Evolutionary conservation across 1,139 yeast species (phyloP).

Genomic region (Geotrichum histeridarum): DNA sequence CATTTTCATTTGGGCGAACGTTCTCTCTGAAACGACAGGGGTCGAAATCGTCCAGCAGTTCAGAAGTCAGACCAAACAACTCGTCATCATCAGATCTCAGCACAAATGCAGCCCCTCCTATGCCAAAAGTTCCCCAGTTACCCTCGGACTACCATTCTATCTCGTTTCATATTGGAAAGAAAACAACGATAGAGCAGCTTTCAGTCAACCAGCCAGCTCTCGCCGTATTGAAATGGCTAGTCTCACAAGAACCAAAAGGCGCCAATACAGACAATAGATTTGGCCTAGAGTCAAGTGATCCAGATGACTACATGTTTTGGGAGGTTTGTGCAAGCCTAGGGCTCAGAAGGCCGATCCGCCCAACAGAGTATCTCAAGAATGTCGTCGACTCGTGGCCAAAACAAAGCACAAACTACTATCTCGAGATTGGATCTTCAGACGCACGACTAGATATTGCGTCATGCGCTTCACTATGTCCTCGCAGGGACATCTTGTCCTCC

Average conservation of each 20-base stretch:
- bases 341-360: constrained; percentile 14
- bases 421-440: constrained; percentile 28
- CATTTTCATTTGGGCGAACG: not conserved
- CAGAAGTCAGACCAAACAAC: not conserved
- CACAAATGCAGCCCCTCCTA: not conserved
- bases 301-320: constrained; percentile 17
- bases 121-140: not conserved
- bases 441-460: constrained; percentile 29
- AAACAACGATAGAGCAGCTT: not conserved
- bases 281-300: constrained; percentile 5
- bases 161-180: not conserved
- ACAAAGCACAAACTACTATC: constrained; percentile 18
- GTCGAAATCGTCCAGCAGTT: not conserved
- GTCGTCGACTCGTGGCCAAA: constrained; percentile 13
- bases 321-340: constrained; percentile 14
- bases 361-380: constrained; percentile 7
- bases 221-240: constrained; percentile 9
- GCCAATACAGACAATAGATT: not conserved
- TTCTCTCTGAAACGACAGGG: not conserved
- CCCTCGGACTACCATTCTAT: not conserved
- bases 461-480: constrained; percentile 34
- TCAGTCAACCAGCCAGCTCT: constrained; percentile 6
- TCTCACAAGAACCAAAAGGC: not conserved
- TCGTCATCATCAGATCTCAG: not conserved
- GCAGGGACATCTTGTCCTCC: constrained; percentile 31